A percentile compares a stretch with the other conserved stretches of the same genome.
These are phyloP conservation scores for Eucalyptus virginea DNA, from an alignment of 345 rosid genomes.

Conservation along the genomic window DNA sequence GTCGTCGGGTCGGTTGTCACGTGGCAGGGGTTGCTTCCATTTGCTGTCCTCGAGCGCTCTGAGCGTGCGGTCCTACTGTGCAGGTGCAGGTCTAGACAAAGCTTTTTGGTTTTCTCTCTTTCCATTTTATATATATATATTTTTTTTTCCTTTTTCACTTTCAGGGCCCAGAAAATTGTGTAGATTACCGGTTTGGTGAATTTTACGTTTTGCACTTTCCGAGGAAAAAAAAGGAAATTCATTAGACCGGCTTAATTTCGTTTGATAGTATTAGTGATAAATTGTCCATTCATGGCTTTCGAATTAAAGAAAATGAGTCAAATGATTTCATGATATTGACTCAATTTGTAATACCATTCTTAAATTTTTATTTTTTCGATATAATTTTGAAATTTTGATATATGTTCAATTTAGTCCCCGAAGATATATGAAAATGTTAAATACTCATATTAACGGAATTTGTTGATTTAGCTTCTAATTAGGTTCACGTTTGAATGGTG, in stretches of 20 bases:
- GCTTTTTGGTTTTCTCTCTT: neutral
- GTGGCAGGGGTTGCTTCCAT: conserved; percentile 27
- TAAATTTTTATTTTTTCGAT: neutral
- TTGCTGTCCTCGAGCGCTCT: neutral
- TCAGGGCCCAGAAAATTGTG: neutral
- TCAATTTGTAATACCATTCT: fast-evolving
- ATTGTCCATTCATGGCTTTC: neutral
- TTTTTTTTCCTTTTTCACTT: neutral
- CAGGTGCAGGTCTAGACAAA: neutral
- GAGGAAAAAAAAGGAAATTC: no score
- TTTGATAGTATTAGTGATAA: neutral
- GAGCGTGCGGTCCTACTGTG: neutral
- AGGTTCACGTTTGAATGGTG: neutral
- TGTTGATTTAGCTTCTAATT: neutral
- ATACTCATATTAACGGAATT: neutral
- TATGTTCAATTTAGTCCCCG: fast-evolving
- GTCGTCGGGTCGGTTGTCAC: conserved; percentile 8
- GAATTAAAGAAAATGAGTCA: neutral
- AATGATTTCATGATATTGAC: neutral
- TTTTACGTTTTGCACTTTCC: neutral
- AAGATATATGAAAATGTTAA: neutral
- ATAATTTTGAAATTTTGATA: fast-evolving
- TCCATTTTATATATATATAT: neutral
- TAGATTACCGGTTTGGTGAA: neutral
- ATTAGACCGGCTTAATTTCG: neutral